A percentile compares a stretch with the other conserved stretches of the same genome.
phyloP scores from a whole-genome alignment of 805 yeast genomes.

The Metschnikowia borealis region DNA sequence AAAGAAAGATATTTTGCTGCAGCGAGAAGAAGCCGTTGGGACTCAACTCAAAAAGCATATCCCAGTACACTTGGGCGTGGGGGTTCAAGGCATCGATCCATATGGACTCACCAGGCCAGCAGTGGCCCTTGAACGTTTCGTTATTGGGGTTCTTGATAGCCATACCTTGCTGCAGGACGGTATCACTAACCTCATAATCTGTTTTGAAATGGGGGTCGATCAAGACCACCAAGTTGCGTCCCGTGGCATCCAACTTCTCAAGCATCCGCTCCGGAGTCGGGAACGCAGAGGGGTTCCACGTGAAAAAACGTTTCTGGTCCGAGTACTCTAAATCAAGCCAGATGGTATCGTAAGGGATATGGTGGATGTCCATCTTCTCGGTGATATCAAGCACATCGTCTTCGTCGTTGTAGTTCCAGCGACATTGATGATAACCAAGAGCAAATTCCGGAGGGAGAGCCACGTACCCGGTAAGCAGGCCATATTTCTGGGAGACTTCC shows the following conservation, averaged over 20 bases:
- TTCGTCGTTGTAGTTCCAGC: constrained; percentile 95
- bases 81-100: constrained; percentile 90
- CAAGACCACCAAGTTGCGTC: constrained; percentile 77
- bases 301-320: constrained; percentile 80
- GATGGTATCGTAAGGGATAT: constrained; percentile 82
- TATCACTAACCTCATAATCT: constrained; percentile 61
- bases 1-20: constrained; percentile 70
- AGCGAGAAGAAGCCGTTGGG: constrained; percentile 31
- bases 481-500: constrained; percentile 57
- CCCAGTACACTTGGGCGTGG: constrained; percentile 58
- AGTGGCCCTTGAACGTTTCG: constrained; percentile 69
- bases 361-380: constrained; percentile 62
- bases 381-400: constrained; percentile 75
- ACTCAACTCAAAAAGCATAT: constrained; percentile 41
- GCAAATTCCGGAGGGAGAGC: constrained; percentile 73
- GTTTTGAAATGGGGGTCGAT: constrained; percentile 89
- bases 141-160: constrained; percentile 49
- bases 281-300: constrained; percentile 77
- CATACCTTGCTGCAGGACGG: constrained; percentile 37
- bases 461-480: constrained; percentile 68
- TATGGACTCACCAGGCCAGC: constrained; percentile 96
- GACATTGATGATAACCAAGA: constrained; percentile 90
- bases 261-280: constrained; percentile 74
- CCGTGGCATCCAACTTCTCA: constrained; percentile 58
- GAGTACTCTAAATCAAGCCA: constrained; percentile 97